A percentile compares a stretch with the other conserved stretches of the same genome.
These are phyloP conservation scores for Neospora caninum DNA, from an alignment of 169 alveolate genomes.

Conservation along the genomic window DNA sequence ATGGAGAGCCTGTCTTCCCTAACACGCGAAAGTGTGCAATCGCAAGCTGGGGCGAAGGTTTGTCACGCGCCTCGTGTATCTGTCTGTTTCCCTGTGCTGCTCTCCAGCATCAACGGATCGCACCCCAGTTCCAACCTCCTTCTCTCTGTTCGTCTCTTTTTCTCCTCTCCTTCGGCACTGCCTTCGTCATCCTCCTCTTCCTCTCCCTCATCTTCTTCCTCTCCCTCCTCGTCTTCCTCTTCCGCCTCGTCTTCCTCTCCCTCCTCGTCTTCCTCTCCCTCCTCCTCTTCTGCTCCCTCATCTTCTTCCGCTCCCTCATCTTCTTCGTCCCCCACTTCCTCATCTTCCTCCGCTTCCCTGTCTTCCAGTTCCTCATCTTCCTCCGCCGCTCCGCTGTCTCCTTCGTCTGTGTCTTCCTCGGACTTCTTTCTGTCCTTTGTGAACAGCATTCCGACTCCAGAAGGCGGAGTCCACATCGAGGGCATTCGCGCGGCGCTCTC, in stretches of 20 bases:
- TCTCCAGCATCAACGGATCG: neutral
- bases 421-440: constrained; percentile 79
- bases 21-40: too few species aligned
- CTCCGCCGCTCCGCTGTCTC: constrained; percentile 51
- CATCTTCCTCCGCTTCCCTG: neutral
- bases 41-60: too few species aligned
- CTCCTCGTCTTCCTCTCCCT: neutral
- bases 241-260: neutral
- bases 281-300: neutral
- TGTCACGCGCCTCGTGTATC: too few species aligned
- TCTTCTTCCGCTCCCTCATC: constrained; percentile 34
- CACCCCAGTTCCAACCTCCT: neutral
- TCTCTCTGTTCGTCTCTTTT: constrained; percentile 21
- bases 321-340: constrained; percentile 66
- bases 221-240: neutral
- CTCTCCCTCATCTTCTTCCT: neutral
- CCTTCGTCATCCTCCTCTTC: neutral
- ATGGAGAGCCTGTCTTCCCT: too few species aligned
- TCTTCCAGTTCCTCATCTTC: neutral
- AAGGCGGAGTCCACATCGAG: constrained; percentile 86
- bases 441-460: constrained; percentile 80
- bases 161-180: neutral
- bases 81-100: neutral
- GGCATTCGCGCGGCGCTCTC: constrained; percentile 82
- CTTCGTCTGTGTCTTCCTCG: constrained; percentile 68